Percentiles rank a stretch among this genome's conserved stretches.
These are phyloP conservation scores for Paramyrothecium roridum DNA, from an alignment of 2,329 filamentous ascomycete genomes.

Conservation along the genomic window DNA sequence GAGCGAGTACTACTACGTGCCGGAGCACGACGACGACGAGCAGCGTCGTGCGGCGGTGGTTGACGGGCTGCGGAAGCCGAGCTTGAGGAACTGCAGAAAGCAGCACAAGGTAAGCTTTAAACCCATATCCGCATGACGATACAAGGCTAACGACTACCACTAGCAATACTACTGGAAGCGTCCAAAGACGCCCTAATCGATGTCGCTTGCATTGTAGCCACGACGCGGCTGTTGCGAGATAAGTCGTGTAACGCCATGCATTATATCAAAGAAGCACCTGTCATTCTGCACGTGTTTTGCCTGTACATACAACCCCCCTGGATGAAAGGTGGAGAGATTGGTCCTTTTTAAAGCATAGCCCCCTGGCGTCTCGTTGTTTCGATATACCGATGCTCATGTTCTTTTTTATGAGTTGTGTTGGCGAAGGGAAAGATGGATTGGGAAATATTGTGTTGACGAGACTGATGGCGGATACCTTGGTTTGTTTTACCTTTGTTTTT, in stretches of 20 bases:
- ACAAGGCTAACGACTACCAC: conserved; percentile 13
- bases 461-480: too few relatives aligned
- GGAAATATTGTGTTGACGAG: too few relatives aligned
- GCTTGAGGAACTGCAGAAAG: conserved; percentile 84
- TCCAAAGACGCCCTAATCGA: conserved; percentile 52
- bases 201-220: too few relatives aligned
- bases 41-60: conserved; percentile 79
- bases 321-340: not conserved
- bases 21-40: conserved; percentile 78
- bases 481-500: too few relatives aligned
- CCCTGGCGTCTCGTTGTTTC: not conserved
- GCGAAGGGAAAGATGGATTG: too few relatives aligned
- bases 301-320: not conserved
- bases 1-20: conserved; percentile 95
- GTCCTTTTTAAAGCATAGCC: not conserved
- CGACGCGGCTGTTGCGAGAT: too few relatives aligned
- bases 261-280: not conserved
- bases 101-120: conserved; percentile 83
- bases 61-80: conserved; percentile 82
- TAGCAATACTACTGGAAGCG: conserved; percentile 72
- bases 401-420: too few relatives aligned
- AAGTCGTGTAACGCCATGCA: not conserved
- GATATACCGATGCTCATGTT: not conserved
- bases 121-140: conserved; percentile 2
- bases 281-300: not conserved